A percentile compares a stretch with the other conserved stretches of the same genome.
These are phyloP conservation scores for Aurinia saxatilis DNA, from an alignment of 345 rosid genomes.

Conservation along the genomic window DNA sequence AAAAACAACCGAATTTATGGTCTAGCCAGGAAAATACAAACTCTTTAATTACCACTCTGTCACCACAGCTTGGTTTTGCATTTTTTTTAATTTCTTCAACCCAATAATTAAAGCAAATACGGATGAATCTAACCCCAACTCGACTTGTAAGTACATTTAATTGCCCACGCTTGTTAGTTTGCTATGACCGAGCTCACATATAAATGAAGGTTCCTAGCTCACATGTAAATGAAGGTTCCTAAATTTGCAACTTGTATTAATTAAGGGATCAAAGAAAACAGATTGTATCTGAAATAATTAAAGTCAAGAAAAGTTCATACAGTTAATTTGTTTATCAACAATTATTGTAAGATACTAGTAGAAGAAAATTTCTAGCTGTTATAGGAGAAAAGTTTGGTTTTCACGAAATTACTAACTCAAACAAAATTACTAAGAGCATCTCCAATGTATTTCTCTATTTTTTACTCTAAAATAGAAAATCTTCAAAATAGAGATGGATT, in stretches of 20 bases:
- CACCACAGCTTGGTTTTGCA: not conserved
- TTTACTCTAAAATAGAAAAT: no score
- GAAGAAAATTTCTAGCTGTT: no score
- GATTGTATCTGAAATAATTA: not conserved
- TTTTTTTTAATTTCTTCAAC: not conserved
- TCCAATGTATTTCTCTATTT: no score
- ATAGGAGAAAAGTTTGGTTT: no score
- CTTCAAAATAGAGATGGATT: no score
- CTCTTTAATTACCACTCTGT: not conserved
- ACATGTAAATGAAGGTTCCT: slow-evolving; percentile 1
- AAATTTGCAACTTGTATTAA: not conserved
- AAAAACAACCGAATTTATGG: not conserved
- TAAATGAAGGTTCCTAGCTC: no score
- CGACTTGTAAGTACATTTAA: not conserved
- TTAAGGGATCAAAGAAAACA: not conserved
- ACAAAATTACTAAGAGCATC: no score
- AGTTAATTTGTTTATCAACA: not conserved
- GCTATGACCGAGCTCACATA: not conserved
- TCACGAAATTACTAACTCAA: no score
- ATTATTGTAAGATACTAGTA: no score
- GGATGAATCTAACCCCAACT: slow-evolving; percentile 2
- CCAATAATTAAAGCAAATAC: not conserved
- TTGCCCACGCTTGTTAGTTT: no score
- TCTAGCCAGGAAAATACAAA: not conserved
- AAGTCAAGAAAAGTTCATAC: not conserved